Conservation (phyloP, 352 stramenopile species). For the Saprolegnia diclina region DNA sequence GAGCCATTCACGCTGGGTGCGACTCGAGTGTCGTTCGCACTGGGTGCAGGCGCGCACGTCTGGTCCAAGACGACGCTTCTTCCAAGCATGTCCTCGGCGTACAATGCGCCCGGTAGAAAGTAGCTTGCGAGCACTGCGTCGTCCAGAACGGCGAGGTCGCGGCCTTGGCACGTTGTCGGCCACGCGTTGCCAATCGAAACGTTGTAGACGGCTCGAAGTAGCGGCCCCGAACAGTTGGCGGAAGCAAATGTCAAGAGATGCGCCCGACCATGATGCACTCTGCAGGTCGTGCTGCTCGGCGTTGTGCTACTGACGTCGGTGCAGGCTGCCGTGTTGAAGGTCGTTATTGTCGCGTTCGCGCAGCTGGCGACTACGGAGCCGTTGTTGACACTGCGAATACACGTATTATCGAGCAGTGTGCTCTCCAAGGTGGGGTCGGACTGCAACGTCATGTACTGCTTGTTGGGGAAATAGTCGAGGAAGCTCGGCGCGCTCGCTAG, state of each 20-base stretch:
- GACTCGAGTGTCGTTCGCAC: too few relatives aligned
- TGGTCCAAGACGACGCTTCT: background rate
- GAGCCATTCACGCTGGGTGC: background rate
- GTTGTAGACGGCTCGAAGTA: background rate
- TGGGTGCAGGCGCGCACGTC: background rate
- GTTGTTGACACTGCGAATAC: background rate
- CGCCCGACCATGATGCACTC: background rate
- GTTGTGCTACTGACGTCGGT: background rate
- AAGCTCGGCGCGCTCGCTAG: background rate
- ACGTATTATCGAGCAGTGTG: background rate
- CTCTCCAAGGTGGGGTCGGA: background rate
- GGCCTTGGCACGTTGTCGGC: background rate
- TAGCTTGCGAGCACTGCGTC: background rate
- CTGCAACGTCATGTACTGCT: background rate
- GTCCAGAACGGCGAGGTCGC: background rate
- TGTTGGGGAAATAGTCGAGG: background rate
- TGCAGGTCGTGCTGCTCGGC: background rate
- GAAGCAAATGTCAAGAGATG: background rate
- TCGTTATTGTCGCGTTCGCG: background rate
- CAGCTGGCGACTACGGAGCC: background rate
- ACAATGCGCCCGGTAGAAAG: background rate
- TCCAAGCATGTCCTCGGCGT: background rate
- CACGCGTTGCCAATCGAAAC: background rate
- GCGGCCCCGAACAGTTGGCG: background rate
- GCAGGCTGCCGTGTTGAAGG: background rate